Evolutionary conservation across 495 filamentous ascomycete species (phyloP).

Genomic region (Aspergillus biplanus): DNA sequence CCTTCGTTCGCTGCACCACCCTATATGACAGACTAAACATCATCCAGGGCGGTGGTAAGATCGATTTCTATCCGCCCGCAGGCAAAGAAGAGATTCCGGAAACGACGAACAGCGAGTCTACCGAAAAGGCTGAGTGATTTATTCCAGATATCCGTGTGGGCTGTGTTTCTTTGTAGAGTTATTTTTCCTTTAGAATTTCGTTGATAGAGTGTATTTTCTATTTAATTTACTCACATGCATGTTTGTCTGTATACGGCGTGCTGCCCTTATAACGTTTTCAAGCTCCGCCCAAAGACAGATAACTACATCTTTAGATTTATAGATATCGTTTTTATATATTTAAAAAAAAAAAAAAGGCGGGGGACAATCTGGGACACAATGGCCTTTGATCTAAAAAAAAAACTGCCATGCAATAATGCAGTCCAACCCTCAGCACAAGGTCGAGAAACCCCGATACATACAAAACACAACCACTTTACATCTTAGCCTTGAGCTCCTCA

Average conservation of each 20-base stretch:
- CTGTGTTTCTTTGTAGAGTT: neutral
- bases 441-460: neutral
- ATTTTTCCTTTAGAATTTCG: conserved; percentile 6
- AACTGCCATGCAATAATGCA: neutral
- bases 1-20: conserved; percentile 71
- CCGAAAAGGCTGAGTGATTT: conserved; percentile 41
- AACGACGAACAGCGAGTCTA: conserved; percentile 19
- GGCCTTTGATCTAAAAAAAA: too few species aligned
- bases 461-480: conserved; percentile 55
- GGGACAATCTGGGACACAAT: too few species aligned
- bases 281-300: too few species aligned
- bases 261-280: neutral
- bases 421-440: neutral
- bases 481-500: conserved; percentile 86
- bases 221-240: neutral
- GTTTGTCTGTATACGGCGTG: conserved; percentile 13
- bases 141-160: neutral
- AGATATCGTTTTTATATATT: neutral
- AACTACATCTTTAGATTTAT: neutral
- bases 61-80: conserved; percentile 66
- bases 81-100: conserved; percentile 25
- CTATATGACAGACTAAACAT: conserved; percentile 77
- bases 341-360: neutral
- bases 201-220: conserved; percentile 7
- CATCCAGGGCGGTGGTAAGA: conserved; percentile 63